phyloP scores from a whole-genome alignment of 2,329 filamentous ascomycete species.

The Colletotrichum falcatum region DNA sequence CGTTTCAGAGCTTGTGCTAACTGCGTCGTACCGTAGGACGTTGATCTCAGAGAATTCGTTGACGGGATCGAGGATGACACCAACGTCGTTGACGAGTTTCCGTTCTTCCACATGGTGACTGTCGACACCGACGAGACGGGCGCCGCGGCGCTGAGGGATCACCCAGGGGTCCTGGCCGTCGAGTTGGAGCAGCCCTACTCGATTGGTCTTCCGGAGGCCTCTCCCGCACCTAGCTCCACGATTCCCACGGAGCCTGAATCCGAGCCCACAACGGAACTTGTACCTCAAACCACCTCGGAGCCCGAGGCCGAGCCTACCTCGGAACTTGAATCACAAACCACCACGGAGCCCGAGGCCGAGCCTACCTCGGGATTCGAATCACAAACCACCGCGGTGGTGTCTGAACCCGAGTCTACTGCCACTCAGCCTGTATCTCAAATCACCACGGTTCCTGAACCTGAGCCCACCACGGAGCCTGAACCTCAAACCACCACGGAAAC shows the following conservation, averaged over 20 bases:
- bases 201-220: background rate
- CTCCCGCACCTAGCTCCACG: too few species aligned
- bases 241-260: background rate
- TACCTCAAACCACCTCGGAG: too few species aligned
- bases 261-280: background rate
- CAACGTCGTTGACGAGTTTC: background rate
- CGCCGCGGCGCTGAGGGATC: background rate
- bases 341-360: too few species aligned
- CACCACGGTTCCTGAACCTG: too few species aligned
- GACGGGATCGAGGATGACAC: conserved; percentile 14
- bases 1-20: background rate
- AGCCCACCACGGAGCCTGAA: background rate
- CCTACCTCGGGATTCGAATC: background rate
- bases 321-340: background rate
- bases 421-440: too few species aligned
- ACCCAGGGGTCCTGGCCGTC: conserved; percentile 18
- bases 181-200: conserved; percentile 20
- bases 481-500: rapidly evolving
- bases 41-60: conserved; percentile 21
- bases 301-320: background rate
- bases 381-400: too few species aligned
- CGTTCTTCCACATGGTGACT: conserved; percentile 10
- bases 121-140: conserved; percentile 25
- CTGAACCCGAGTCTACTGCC: too few species aligned
- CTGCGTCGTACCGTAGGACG: background rate